Evolutionary conservation across 1,139 yeast genomes (phyloP), one percentile per base, ranked within the genome.

Genomic region (Candida labiduridarum): DNA sequence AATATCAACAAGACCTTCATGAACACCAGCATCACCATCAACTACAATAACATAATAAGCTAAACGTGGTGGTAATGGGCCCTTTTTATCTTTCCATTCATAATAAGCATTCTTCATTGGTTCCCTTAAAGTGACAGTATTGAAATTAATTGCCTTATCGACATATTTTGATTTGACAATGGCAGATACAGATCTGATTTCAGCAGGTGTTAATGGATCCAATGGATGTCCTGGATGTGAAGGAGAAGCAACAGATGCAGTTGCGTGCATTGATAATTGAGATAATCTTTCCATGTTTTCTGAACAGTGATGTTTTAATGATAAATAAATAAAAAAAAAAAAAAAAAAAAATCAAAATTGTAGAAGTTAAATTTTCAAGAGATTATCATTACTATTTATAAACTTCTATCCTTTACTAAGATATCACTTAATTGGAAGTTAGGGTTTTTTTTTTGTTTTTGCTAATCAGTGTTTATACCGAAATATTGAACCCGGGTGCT

Each of bases 91-190:
- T 58, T 80, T 82, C 92, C 92, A 87, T 35, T 73, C 78, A 56
- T 83, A 76, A 67, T 77, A 83, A 8, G 80, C 81, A 50, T 71
- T 72, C 68, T 86, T 87, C 52, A 82, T 69, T 50, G 94, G 94
- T 69, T 87, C 95, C 62, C 81, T 78, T 52, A 87, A 72, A 27
- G 91, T 82, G 56, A 87, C 75, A 31, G 89, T 84, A 67, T 87
- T 87, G 76, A 86, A 87, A 41, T 75, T 64, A 53, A 85, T 68
- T 10, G 62, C 57, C 57, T 73, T 74, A 31, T 82, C 85, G 39
- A 73, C 61, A 75, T 77, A 67, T 41, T 68, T 58, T 27, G 56
- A 50, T 56, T 68, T 72, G 45, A 74, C 59, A 15, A 71, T 54
- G n/a, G 56, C 47, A 15, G 76, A 49, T 10, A 71, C 76, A 25